Percentiles rank a stretch among this genome's conserved stretches.
Evolutionary conservation across 257 asterid species (phyloP).

Genomic region (Jacaranda copaia): DNA sequence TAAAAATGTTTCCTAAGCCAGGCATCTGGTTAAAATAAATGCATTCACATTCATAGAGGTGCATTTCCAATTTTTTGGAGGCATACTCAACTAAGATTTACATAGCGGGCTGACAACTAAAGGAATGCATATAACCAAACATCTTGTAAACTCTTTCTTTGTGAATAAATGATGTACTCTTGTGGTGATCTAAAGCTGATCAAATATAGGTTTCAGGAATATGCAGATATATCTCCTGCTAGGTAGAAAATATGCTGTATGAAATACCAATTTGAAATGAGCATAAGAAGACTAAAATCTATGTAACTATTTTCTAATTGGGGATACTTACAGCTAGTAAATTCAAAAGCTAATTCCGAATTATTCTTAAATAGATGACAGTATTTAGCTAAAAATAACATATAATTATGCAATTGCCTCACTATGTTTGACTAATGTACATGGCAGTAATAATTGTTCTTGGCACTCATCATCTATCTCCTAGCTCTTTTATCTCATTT

Average conservation of each 20-base stretch:
- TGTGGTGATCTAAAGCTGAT: constrained; percentile 6
- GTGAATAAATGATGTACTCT: constrained; percentile 4
- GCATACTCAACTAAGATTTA: neutral
- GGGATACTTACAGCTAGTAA: neutral
- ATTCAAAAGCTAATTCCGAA: too few species aligned
- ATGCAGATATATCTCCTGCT: constrained; percentile 19
- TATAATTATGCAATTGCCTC: constrained; percentile 10
- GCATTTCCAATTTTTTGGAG: neutral
- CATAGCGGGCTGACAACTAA: neutral
- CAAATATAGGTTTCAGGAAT: constrained; percentile 22
- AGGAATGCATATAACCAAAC: neutral
- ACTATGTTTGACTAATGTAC: constrained; percentile 10
- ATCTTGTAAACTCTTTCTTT: neutral
- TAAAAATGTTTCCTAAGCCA: neutral
- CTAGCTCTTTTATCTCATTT: constrained; percentile 22
- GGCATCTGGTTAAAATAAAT: neutral
- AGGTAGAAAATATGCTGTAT: constrained; percentile 1
- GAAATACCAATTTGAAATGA: neutral
- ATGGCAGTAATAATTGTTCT: neutral
- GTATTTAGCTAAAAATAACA: constrained; percentile 3
- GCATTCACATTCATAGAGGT: neutral
- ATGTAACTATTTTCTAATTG: neutral
- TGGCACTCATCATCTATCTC: neutral
- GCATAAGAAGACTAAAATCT: constrained; percentile 1
- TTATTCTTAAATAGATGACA: neutral